Conservation (phyloP, 305 asterid species). For the Coffea humblotiana region DNA sequence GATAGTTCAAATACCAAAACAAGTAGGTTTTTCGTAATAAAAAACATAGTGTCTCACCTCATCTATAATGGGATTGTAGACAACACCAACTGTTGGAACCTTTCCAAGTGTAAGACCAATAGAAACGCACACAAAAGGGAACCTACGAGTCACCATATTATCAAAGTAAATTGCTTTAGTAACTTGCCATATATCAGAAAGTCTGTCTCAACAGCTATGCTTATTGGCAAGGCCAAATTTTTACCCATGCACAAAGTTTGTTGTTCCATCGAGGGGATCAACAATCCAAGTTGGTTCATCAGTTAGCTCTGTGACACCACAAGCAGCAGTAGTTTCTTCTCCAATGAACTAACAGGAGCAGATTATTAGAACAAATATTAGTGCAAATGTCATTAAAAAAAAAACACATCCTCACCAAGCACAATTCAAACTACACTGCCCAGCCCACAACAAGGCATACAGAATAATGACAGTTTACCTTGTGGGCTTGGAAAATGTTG, state of each 20-base stretch:
- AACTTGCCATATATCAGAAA: not conserved
- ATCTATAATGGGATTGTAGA: slow-evolving; percentile 89
- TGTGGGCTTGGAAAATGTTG: slow-evolving; percentile 66
- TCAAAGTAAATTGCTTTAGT: not conserved
- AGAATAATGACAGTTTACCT: slow-evolving; percentile 42
- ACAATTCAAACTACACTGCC: not conserved
- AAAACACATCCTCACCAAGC: not conserved
- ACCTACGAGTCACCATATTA: slow-evolving; percentile 46
- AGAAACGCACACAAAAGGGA: slow-evolving; percentile 93
- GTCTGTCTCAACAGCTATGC: not conserved
- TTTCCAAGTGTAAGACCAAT: slow-evolving; percentile 83
- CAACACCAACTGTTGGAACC: slow-evolving; percentile 81
- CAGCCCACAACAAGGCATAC: not conserved
- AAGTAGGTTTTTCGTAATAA: not conserved
- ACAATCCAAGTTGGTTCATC: slow-evolving; percentile 98
- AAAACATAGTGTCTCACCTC: slow-evolving; percentile 52
- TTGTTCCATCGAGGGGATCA: slow-evolving; percentile 97
- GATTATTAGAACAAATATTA: slow-evolving; percentile 6
- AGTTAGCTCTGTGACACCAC: slow-evolving; percentile 70
- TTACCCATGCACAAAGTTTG: slow-evolving; percentile 96
- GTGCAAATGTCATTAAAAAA: not conserved
- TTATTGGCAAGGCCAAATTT: slow-evolving; percentile 5
- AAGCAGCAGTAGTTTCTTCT: slow-evolving; percentile 95
- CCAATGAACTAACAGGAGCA: slow-evolving; percentile 70
- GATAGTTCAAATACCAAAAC: not conserved